These are phyloP conservation scores for Aspergillus sp. DNA, from an alignment of 2,329 filamentous ascomycete species.

Conservation along the genomic window DNA sequence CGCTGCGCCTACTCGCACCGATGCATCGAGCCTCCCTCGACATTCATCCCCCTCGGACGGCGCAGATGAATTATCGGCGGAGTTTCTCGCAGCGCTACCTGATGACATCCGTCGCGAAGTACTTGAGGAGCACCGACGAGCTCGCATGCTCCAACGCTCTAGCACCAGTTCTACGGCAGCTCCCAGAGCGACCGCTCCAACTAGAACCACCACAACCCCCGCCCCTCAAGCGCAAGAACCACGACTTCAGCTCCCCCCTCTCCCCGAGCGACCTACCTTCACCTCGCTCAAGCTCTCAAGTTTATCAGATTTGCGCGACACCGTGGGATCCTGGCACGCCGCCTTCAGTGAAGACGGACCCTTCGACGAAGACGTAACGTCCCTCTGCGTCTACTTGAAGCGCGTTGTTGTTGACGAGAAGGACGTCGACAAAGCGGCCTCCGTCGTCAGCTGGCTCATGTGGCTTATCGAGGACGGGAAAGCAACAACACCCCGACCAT, in stretches of 20 bases:
- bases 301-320: conserved; percentile 67
- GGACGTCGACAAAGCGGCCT: conserved; percentile 72
- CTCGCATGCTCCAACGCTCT: conserved; percentile 58
- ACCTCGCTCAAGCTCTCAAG: conserved; percentile 57
- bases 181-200: conserved; percentile 18
- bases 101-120: conserved; percentile 78
- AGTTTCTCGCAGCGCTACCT: conserved; percentile 79
- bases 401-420: conserved; percentile 73
- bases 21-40: conserved; percentile 15
- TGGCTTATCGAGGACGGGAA: conserved; percentile 40
- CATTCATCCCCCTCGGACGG: conserved; percentile 29
- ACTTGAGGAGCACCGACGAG: conserved; percentile 67
- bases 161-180: conserved; percentile 46
- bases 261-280: conserved; percentile 58
- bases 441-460: conserved; percentile 65
- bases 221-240: conserved; percentile 22
- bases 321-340: conserved; percentile 72
- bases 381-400: conserved; percentile 70
- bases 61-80: conserved; percentile 55
- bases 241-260: conserved; percentile 45
- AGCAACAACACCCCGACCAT: conserved; percentile 37
- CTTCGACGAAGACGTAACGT: conserved; percentile 72
- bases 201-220: conserved; percentile 16
- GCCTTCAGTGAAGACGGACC: conserved; percentile 74
- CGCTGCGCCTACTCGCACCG: conserved; percentile 13